Base-by-base conservation (phyloP, 164 flowering plant genomes). In the Vitis vinifera region DNA sequence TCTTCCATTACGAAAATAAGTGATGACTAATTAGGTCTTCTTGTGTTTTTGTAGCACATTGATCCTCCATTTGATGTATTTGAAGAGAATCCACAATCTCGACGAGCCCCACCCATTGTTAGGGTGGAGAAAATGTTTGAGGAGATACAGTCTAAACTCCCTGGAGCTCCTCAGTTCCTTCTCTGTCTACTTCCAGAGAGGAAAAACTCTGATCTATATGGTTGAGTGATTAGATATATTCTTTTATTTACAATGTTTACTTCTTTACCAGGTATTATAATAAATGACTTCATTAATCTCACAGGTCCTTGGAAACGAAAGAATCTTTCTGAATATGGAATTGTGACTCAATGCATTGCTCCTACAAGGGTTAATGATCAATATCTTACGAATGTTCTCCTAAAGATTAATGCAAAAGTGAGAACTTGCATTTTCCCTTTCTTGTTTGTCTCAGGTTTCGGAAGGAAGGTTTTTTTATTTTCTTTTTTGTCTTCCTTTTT, bases 71-170 rank as follows among this genome's bases (percentile, higher is more conserved):
- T 77, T 58, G 81, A 79, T 66, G 78, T 79, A 2, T 71, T 85
- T 80, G 88, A 88, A 60, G 92, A 90, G 70, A 73, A 56, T 63
- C 81, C 74, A 14, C 78, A 79, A 65, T 31, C n/a, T 9, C 76
- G 89, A 50, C 73, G 85, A 4, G 78, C 79, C 10, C 79, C 87
- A 11, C 78, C 95, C 17, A 19, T 63, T 61, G 84, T 71, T 30
- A 78, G 92, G 55, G 95, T 90, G 59, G 92, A 90, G 7, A 74
- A 79, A 49, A 86, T 90, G 92, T 86, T 87, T 72, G 88, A 83
- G 2, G 71, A 74, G 51, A 78, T 90, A 2, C 71, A 77, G 72
- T 56, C 85, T 8, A 79, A 72, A 60, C 87, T 87, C 61, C 90
- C 87, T 29, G 86, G 86, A 17, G 75, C 79, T 12, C 91, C 91